phyloP scores from a whole-genome alignment of 1,284 basidiomycete genomes.

The Trichosporon sp. region DNA sequence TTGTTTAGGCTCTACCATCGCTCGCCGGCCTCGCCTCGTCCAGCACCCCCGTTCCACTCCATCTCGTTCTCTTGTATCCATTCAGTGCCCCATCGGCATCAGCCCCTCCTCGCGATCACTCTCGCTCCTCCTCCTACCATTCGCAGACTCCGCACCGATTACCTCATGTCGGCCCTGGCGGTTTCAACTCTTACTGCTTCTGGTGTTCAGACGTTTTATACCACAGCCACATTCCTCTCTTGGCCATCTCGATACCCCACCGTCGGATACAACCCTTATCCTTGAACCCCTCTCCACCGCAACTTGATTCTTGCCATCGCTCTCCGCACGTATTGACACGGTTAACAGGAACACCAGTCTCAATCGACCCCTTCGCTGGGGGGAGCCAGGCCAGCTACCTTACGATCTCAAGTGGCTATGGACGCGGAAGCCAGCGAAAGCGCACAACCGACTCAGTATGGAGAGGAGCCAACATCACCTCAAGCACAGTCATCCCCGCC shows the following conservation, averaged over 20 bases:
- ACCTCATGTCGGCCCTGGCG: conserved; percentile 20
- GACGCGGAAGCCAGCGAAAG: conserved; percentile 10
- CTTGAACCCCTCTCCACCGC: conserved; percentile 11
- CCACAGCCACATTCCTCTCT: conserved; percentile 15
- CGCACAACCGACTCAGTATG: conserved; percentile 13
- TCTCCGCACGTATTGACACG: conserved; percentile 6
- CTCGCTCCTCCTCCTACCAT: background rate
- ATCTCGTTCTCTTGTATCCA: background rate
- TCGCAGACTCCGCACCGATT: conserved; percentile 16
- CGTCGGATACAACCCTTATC: conserved; percentile 6
- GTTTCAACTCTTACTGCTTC: conserved; percentile 19
- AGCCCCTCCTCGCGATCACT: background rate
- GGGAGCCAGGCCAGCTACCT: conserved; percentile 18
- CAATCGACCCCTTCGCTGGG: conserved; percentile 17
- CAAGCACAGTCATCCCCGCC: background rate
- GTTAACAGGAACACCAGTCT: conserved; percentile 15
- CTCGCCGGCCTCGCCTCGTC: background rate
- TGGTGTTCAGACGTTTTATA: conserved; percentile 18
- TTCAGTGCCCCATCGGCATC: conserved; percentile 4
- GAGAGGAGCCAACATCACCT: conserved; percentile 10
- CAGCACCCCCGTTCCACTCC: background rate
- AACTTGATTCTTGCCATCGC: background rate
- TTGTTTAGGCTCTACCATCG: conserved; percentile 12
- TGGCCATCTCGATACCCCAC: conserved; percentile 18
- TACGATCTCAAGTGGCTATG: conserved; percentile 17